Conservation (phyloP, 164 flowering plant genomes). For the Berberis vulgaris region DNA sequence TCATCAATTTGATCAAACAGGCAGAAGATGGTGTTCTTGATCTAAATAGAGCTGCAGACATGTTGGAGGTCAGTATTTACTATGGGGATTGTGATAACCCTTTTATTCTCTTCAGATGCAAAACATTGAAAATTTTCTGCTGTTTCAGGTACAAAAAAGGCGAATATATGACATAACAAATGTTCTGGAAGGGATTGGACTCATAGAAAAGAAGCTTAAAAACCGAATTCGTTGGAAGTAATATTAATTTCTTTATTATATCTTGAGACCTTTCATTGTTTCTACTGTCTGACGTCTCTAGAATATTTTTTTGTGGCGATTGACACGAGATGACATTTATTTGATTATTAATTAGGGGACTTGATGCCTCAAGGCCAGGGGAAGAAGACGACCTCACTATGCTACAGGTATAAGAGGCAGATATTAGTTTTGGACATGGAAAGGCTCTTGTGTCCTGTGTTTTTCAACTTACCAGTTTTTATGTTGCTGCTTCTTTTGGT, state of each 20-base stretch:
- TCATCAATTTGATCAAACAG: constrained; percentile 65
- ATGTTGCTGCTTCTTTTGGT: not conserved
- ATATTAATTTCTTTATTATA: constrained; percentile 5
- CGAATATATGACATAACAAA: constrained; percentile 96
- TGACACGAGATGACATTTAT: not conserved
- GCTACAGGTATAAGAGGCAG: constrained; percentile 47
- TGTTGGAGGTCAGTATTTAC: constrained; percentile 48
- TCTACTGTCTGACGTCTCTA: not conserved
- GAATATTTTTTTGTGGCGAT: too few species aligned
- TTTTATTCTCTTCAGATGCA: not conserved
- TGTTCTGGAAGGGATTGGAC: constrained; percentile 96
- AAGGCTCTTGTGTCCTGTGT: not conserved
- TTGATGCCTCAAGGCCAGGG: constrained; percentile 60
- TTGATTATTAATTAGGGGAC: constrained; percentile 37
- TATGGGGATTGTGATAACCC: not conserved
- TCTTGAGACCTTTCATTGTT: not conserved
- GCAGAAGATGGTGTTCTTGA: constrained; percentile 85
- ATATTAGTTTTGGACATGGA: not conserved
- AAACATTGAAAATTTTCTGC: constrained; percentile 2
- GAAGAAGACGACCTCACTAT: constrained; percentile 37
- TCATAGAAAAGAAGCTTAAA: constrained; percentile 89
- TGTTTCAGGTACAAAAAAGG: constrained; percentile 82
- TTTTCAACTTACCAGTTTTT: not conserved
- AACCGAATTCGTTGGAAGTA: constrained; percentile 96
- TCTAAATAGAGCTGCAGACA: constrained; percentile 75